Conservation (phyloP, 805 yeast species). For the Clavispora carvajalis region DNA sequence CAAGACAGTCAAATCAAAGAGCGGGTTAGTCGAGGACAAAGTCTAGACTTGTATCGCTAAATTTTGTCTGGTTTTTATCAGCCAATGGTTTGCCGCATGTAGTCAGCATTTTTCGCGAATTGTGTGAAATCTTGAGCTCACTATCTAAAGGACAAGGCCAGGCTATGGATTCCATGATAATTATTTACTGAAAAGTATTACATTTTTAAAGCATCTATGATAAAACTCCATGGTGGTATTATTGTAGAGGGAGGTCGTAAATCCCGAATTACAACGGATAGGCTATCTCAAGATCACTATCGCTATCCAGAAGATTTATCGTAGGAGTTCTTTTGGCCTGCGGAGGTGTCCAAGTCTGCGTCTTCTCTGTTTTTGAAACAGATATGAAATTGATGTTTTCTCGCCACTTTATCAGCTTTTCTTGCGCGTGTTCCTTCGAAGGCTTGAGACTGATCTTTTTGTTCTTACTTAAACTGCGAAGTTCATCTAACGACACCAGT, state of each 20-base stretch:
- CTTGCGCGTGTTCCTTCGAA: conserved; percentile 14
- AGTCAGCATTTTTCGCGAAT: neutral
- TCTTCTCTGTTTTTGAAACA: neutral
- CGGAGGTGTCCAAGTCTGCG: neutral
- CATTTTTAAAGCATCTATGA: no score
- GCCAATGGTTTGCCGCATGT: neutral
- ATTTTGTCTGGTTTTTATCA: neutral
- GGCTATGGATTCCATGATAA: no score
- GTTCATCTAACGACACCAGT: conserved; percentile 11
- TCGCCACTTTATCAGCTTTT: conserved; percentile 20
- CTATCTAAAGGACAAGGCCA: no score
- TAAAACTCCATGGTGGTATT: no score
- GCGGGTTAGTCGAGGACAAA: no score
- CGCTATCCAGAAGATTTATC: conserved; percentile 6
- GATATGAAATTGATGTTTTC: conserved; percentile 12
- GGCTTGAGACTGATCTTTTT: conserved; percentile 12
- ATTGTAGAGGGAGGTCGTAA: no score
- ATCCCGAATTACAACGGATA: conserved; percentile 6
- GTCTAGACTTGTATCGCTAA: no score
- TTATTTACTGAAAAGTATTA: no score
- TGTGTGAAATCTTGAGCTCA: no score
- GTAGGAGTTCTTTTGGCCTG: neutral
- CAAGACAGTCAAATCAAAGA: no score
- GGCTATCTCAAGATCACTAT: conserved; percentile 28
- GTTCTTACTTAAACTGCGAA: conserved; percentile 9